Base-by-base conservation (phyloP, 116 monocot genomes). In the Papilionanthe hybrid region DNA sequence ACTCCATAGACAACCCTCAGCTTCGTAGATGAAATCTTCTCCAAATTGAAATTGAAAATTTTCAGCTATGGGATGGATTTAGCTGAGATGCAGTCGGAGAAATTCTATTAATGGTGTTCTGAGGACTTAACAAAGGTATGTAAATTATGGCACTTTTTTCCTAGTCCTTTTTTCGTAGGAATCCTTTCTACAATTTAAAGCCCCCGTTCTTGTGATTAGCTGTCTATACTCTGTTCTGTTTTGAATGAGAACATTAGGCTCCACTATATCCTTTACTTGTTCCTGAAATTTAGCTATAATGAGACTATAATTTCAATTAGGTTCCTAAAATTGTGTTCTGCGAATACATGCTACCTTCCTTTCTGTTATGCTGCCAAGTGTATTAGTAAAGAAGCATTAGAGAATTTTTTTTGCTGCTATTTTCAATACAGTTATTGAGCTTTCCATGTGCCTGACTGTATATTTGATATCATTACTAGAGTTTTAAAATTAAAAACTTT, bases 1-100 rank as follows among this genome's bases (percentile, higher is more conserved):
- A 92, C 88, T 95, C 95, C 49, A 89, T 99, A 23, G 95, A 95
- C 81, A 99, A 95, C 78, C 90, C 87, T 85, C 92, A 89, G 60
- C 72, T 90, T 65, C 89, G 90, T 20, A 91, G 53, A 85, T 77
- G 84, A 74, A 82, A 78, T 56, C 79, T 91, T 75, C 84, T 75
- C 80, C 85, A 9, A 88, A 84, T 75, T 76, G 17, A 49, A 93
- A 87, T 81, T 80, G 80, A 78, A 93, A 90, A 81, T 4, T 76
- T 56, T 76, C 76, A 68, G 76, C 60, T 72, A 29, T 75, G 65
- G 82, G 86, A 79, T 86, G 80, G 55, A 42, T 45, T 65, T 12
- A 45, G 43, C 47, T 27, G 8, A 77, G 10, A 25, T 56, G 49
- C 43, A 78, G 42, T 29, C 63, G 20, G 32, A 15, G 23, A n/a